These are phyloP conservation scores for Tetrahymena thermophila DNA, from an alignment of 73 alveolate species.

Conservation along the genomic window DNA sequence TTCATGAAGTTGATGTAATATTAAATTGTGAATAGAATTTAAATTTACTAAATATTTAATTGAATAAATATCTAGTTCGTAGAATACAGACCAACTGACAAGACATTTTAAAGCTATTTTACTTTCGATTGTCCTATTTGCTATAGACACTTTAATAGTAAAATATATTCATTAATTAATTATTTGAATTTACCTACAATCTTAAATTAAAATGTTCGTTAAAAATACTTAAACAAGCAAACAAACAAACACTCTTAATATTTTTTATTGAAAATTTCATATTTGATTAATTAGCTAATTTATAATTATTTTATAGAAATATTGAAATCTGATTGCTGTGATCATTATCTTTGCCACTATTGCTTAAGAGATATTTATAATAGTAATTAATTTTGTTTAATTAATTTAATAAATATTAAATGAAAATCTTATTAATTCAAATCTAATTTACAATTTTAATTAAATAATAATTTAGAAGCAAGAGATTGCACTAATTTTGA, in stretches of 20 bases:
- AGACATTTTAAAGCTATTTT: neutral
- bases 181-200: neutral
- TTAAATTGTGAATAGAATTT: neutral
- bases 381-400: neutral
- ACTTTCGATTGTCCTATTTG: neutral
- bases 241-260: too few species aligned
- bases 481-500: neutral
- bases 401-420: too few species aligned
- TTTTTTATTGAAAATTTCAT: too few species aligned
- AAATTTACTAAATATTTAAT: neutral
- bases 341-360: neutral
- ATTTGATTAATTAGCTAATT: neutral
- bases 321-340: neutral
- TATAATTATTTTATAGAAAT: neutral
- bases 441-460: too few species aligned
- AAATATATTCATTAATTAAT: neutral
- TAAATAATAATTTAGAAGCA: neutral
- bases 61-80: neutral
- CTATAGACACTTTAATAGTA: neutral
- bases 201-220: neutral
- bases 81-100: neutral
- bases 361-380: neutral
- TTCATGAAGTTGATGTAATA: neutral
- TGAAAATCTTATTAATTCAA: too few species aligned
- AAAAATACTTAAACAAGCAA: neutral